These are phyloP conservation scores for Allium fistulosum DNA, from an alignment of 106 monocot species.

Conservation along the genomic window DNA sequence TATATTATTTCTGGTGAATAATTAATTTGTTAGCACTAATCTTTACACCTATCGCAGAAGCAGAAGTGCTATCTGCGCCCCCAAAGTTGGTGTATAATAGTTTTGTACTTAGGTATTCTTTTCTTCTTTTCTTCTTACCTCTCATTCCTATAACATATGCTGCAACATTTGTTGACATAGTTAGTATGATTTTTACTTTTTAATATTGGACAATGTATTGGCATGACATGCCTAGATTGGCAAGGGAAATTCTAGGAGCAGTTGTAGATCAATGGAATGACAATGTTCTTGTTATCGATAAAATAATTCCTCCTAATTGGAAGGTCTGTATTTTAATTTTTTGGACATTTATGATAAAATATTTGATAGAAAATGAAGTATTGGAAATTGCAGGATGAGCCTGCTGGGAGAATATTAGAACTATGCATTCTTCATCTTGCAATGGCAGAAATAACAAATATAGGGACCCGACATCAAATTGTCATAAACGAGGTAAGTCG, in stretches of 20 bases:
- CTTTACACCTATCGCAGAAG: slow-evolving; percentile 42
- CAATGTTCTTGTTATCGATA: slow-evolving; percentile 64
- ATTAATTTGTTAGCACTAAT: too few species aligned
- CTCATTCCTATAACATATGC: slow-evolving; percentile 7
- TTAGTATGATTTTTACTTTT: not conserved
- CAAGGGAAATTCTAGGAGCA: slow-evolving; percentile 70
- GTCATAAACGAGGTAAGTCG: slow-evolving; percentile 87
- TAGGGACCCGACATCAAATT: slow-evolving; percentile 75
- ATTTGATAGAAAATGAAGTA: not conserved
- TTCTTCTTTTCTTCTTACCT: not conserved
- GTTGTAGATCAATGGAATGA: slow-evolving; percentile 77
- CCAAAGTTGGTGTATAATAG: slow-evolving; percentile 88
- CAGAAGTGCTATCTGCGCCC: slow-evolving; percentile 89
- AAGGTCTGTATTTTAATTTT: slow-evolving; percentile 37
- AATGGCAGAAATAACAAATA: slow-evolving; percentile 77
- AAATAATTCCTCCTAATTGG: slow-evolving; percentile 82
- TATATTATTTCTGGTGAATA: too few species aligned
- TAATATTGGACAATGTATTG: not conserved
- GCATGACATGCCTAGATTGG: slow-evolving; percentile 35
- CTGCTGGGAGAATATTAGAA: slow-evolving; percentile 80
- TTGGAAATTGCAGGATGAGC: slow-evolving; percentile 46
- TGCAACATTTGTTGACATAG: not conserved
- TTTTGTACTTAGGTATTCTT: slow-evolving; percentile 68
- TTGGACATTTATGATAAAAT: not conserved
- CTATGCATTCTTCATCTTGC: slow-evolving; percentile 92